phyloP scores from a whole-genome alignment of 768 basidiomycete genomes.

The Tylopilus sp. region DNA sequence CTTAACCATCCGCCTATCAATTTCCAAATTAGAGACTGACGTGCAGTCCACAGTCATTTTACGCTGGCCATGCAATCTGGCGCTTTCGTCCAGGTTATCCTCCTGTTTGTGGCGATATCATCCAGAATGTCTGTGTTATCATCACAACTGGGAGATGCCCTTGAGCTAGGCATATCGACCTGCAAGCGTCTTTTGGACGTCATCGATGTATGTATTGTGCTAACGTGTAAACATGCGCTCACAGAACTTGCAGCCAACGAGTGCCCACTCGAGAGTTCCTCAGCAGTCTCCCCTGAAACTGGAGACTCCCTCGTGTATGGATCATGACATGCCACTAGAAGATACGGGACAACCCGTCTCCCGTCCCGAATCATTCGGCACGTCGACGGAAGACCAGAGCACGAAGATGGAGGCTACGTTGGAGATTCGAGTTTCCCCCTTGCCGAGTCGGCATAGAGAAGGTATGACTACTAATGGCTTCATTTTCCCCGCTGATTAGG shows the following conservation, averaged over 20 bases:
- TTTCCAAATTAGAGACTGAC: neutral
- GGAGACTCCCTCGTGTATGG: neutral
- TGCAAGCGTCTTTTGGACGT: conserved; percentile 28
- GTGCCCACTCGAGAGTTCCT: neutral
- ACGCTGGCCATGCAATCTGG: conserved; percentile 64
- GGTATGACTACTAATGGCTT: conserved; percentile 1
- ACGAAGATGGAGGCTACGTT: neutral
- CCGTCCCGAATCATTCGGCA: neutral
- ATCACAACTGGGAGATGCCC: conserved; percentile 40
- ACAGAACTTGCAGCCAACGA: conserved; percentile 18
- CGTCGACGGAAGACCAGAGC: neutral
- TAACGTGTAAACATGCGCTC: neutral
- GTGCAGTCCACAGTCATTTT: conserved; percentile 48
- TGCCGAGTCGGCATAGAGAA: neutral
- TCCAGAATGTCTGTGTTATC: conserved; percentile 52
- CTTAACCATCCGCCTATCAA: neutral
- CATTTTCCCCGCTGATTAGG: neutral
- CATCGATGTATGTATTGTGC: conserved; percentile 28
- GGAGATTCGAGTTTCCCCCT: neutral
- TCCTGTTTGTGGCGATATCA: conserved; percentile 57
- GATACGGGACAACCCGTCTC: conserved; percentile 17
- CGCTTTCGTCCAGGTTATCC: conserved; percentile 66
- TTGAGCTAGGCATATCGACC: conserved; percentile 29
- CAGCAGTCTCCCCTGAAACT: neutral
- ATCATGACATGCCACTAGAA: conserved; percentile 6